Base-by-base conservation (phyloP, 2,329 filamentous ascomycete genomes). In the Parascedosporium putredinis region DNA sequence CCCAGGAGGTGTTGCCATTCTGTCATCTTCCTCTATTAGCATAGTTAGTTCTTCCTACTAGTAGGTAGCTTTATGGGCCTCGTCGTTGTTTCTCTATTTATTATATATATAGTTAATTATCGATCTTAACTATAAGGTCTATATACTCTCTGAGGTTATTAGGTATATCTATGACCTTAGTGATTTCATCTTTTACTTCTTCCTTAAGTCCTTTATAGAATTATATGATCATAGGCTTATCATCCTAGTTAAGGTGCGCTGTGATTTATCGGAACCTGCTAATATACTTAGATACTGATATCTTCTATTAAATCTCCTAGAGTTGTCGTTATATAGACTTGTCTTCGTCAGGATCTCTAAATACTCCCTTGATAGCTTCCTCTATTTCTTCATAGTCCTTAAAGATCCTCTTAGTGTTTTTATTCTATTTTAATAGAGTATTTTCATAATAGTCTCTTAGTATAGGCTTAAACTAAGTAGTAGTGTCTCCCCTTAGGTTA, bases 121-220 rank as follows among this genome's bases (percentile, higher is more conserved):
- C 27, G 27, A 31, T 31, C 14, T 14, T 7, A 7, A 31, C 27
- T 14, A 31, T 14, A 6, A 31, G 6, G 14, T 6, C 27, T 6
- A 31, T 31, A 14, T 31, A 31, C 27, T 31, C 27, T 7, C 7
- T 14, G 7, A 31, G 27, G 14, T 31, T 14, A 14, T 14, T 14
- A 7, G 14, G 27, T 31, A 6, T 7, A 7, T 31, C 27, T 14
- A 31, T 7, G n/a, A n/a, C n/a, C 14, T 31, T 46, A 50, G 31
- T 31, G 6, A 45, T 8, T 27, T 50, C 29, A 22, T 50, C 47
- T 27, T 50, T 50, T 43, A 50, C 38, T 43, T 50, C 36, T 25
- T 50, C 36, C 25, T 44, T 42, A 24, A 50, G 36, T 43, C 36
- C 24, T 7, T 20, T 23, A 36, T 50, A 50, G 14, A 50, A 45